These are phyloP conservation scores for Dichotomopilus funicola DNA, from an alignment of 2,329 filamentous ascomycete genomes.

Conservation along the genomic window DNA sequence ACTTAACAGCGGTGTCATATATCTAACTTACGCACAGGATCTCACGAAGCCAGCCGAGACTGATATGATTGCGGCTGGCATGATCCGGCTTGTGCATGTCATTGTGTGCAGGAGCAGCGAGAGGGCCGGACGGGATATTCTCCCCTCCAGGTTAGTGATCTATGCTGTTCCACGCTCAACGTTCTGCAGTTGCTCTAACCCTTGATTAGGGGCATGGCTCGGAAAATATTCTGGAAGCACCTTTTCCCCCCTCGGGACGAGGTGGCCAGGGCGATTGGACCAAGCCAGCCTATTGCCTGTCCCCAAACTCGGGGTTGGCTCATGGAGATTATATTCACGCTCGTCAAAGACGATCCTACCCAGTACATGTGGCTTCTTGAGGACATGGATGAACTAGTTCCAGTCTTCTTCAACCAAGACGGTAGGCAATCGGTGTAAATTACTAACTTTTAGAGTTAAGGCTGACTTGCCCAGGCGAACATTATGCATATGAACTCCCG, in stretches of 20 bases:
- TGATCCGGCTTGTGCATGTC: slow-evolving; percentile 32
- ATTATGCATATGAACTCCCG: slow-evolving; percentile 56
- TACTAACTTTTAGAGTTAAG: no score
- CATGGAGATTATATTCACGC: slow-evolving; percentile 51
- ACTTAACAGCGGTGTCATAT: slow-evolving; percentile 12
- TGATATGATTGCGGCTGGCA: slow-evolving; percentile 33
- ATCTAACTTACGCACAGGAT: slow-evolving; percentile 27
- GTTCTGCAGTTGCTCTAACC: not conserved
- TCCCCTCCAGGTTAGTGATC: slow-evolving; percentile 16
- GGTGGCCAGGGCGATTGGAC: not conserved
- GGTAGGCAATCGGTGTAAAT: slow-evolving; percentile 27
- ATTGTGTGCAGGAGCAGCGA: slow-evolving; percentile 23
- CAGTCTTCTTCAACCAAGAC: slow-evolving; percentile 39
- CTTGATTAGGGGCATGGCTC: slow-evolving; percentile 29
- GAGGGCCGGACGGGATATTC: slow-evolving; percentile 8
- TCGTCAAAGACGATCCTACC: slow-evolving; percentile 46
- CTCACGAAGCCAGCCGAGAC: slow-evolving; percentile 32
- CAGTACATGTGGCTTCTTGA: slow-evolving; percentile 49
- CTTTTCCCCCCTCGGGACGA: slow-evolving; percentile 52
- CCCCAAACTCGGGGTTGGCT: slow-evolving; percentile 51
- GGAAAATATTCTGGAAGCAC: slow-evolving; percentile 54
- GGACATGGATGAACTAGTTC: slow-evolving; percentile 43
- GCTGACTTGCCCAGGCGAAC: slow-evolving; percentile 27
- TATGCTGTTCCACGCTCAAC: no score
- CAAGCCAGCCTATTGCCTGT: slow-evolving; percentile 39